Evolutionary conservation across 495 filamentous ascomycete genomes (phyloP), one percentile per base, ranked within the genome.

Genomic region (Aspergillus wentii): DNA sequence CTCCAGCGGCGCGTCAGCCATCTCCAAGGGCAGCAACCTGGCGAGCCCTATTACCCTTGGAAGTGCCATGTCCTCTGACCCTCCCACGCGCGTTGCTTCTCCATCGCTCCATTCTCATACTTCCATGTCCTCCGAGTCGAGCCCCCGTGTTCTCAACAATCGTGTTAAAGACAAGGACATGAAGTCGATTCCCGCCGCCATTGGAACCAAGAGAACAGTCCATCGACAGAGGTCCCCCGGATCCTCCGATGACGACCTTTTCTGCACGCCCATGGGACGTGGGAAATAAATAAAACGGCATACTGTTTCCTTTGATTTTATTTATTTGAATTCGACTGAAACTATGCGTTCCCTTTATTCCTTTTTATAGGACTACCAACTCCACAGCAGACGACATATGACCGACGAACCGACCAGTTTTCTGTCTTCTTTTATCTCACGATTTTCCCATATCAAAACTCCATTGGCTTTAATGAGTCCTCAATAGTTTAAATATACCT

Each of bases 11-110:
- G 28, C 40, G 27, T 43, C 49, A 18, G 33, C 34, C 22, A 15
- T 33, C 17, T 35, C 46, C 22, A 51, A 43, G 23, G 43, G 30
- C 18, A 43, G 41, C 4, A 6, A 11, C 30, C 22, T 54, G 15
- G 16, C 43, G 17, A 51, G 50, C 27, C 45, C 50, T 28, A 28
- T 41, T 20, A 17, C 25, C 28, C 40, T 36, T 18, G 48, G 40
- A 26, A 35, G 36, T n/a, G 28, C 26, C 17, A 21, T 32, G 4
- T 31, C 25, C 17, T 50, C 45, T 4, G 45, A 49, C 14, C 30
- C 54, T 33, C 43, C 48, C n/a, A 45, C 40, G 26, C 54, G 54
- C 6, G 41, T 36, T 22, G 36, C 21, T 14, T 54, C 54, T 7
- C 54, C 54, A 3, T 48, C 44, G n/a, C 33, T 34, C 13, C 38